These are phyloP conservation scores for Ophiostoma australiae DNA, from an alignment of 2,329 filamentous ascomycete genomes.

Conservation along the genomic window DNA sequence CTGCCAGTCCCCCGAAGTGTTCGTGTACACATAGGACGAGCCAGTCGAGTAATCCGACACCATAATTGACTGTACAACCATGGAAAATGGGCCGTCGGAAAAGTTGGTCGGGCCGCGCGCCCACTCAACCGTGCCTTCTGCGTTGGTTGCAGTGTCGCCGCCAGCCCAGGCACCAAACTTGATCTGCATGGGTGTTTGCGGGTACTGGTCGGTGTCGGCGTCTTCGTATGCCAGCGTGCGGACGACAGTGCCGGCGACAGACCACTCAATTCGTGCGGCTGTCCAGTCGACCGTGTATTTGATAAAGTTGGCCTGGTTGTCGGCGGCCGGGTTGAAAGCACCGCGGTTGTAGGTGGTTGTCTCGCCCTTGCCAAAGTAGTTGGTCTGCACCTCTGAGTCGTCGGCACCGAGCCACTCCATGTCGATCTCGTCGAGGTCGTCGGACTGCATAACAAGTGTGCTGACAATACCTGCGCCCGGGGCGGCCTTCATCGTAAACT, in stretches of 20 bases:
- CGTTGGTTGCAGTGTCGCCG: conserved; percentile 70
- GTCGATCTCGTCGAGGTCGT: conserved; percentile 92
- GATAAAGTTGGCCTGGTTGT: conserved; percentile 70
- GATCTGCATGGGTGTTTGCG: conserved; percentile 92
- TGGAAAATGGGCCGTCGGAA: conserved; percentile 73
- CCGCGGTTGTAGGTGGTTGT: conserved; percentile 83
- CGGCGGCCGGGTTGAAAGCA: conserved; percentile 65
- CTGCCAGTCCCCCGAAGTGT: conserved; percentile 70
- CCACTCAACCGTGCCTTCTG: conserved; percentile 81
- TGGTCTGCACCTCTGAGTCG: conserved; percentile 76
- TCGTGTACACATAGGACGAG: conserved; percentile 73
- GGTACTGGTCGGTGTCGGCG: conserved; percentile 70
- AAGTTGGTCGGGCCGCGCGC: conserved; percentile 83
- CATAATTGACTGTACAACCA: conserved; percentile 71
- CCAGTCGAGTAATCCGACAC: conserved; percentile 94
- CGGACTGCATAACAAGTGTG: conserved; percentile 84
- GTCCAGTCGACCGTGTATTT: conserved; percentile 95
- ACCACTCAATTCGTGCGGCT: conserved; percentile 76
- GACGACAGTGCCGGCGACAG: conserved; percentile 70
- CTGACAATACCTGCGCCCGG: conserved; percentile 90
- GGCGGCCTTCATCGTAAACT: conserved; percentile 78
- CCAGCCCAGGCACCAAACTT: conserved; percentile 91
- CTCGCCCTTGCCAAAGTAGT: conserved; percentile 94
- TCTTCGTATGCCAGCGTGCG: conserved; percentile 67
- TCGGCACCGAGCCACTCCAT: conserved; percentile 90